Evolutionary conservation across 306 rosid species (phyloP), one percentile per base, ranked within the genome.

Genomic region (Dicorynia guianensis): DNA sequence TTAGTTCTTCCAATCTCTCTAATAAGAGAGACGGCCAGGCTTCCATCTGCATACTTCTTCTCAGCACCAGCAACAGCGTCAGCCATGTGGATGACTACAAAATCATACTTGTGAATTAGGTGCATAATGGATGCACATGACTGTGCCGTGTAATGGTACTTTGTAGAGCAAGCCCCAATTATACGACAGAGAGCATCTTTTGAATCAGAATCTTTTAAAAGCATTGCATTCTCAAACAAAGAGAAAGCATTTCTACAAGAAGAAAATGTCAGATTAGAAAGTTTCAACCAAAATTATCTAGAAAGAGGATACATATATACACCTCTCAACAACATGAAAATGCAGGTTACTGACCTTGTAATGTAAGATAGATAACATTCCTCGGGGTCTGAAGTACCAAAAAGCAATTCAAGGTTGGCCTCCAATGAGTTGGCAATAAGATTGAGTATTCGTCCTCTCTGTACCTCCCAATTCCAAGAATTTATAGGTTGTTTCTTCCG

Each of bases 1-100:
- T 80, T 94, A 64, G 96, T 85, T 87, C 96, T 92, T 74, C 98
- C 98, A 74, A 92, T 86, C 70, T 94, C 98, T 81, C 97, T 81
- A 15, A 94, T 81, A 69, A 94, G 89, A 55, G 95, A 83, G 59
- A 73, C 69, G 50, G 97, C 96, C 17, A 94, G 87, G 63, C 87
- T 94, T 82, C 96, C 98, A 83, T 92, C 97, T 55, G 88, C 85
- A 79, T 90, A 92, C 90, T 89, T 94, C 81, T 88, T 92, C 80
- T 85, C 87, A 25, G 98, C 92, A 69, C 81, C 87, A 54, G 93
- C 83, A 47, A 90, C 95, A 4, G 89, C 93, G 80, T 92, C 98
- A 13, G 97, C 96, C 83, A 92, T 81, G 82, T 83, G 98, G 64
- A 81, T 77, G 74, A 89, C 95, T 69, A 87, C 97, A 86, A 85